Evolutionary conservation across 345 rosid species (phyloP).

Genomic region (Linum lewisii): DNA sequence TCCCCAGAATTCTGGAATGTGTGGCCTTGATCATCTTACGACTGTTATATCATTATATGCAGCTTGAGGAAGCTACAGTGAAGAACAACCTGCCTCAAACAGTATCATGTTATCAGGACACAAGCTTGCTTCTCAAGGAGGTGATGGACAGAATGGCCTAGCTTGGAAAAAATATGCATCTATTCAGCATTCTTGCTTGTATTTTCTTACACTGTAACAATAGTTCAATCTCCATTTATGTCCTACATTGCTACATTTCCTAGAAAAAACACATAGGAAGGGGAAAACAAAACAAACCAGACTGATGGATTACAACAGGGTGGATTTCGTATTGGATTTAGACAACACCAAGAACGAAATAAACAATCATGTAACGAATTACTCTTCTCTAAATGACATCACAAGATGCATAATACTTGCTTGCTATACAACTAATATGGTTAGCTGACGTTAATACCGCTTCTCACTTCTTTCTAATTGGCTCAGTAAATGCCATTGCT

Average conservation of each 20-base stretch:
- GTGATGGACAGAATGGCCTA: constrained; percentile 58
- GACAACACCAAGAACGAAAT: not conserved
- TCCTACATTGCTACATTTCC: too few species aligned
- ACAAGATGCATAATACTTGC: not conserved
- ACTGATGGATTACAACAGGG: not conserved
- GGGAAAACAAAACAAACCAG: too few species aligned
- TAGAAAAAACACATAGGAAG: too few species aligned
- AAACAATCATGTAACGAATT: not conserved
- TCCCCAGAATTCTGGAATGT: too few species aligned
- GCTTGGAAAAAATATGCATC: not conserved
- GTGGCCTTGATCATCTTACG: too few species aligned
- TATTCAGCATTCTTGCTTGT: too few species aligned
- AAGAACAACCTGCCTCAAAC: constrained; percentile 41
- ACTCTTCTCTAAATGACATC: not conserved
- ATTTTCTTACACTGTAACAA: too few species aligned
- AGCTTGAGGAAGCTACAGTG: constrained; percentile 72
- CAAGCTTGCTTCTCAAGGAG: constrained; percentile 50
- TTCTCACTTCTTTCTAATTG: not conserved
- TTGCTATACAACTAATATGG: not conserved
- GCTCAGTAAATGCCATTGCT: not conserved
- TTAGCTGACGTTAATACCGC: not conserved
- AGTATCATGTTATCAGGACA: constrained; percentile 42
- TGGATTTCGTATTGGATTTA: not conserved
- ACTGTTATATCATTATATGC: too few species aligned
- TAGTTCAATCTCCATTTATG: too few species aligned